Conservation (phyloP, 2,329 filamentous ascomycete species). For the Leptographium wingfieldii region DNA sequence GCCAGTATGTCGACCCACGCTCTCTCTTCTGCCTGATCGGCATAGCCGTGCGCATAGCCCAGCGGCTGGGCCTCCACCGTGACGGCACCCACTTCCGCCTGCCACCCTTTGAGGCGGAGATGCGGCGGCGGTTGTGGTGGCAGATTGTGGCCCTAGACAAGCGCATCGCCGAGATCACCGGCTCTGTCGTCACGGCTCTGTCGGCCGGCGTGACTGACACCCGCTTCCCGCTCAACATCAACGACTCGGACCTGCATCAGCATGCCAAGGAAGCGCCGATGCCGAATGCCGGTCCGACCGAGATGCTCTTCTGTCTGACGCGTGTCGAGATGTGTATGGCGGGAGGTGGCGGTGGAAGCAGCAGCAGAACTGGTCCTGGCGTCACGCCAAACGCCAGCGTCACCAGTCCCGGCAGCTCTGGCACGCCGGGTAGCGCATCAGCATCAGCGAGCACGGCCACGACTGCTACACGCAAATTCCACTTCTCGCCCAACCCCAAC, state of each 20-base stretch:
- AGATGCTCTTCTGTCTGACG: constrained; percentile 47
- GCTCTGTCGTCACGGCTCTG: constrained; percentile 42
- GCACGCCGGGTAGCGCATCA: constrained; percentile 11
- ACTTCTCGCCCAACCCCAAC: constrained; percentile 22
- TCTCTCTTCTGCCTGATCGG: constrained; percentile 50
- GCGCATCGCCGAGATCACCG: constrained; percentile 54
- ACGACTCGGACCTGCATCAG: constrained; percentile 45
- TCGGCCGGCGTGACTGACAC: constrained; percentile 39
- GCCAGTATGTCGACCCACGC: constrained; percentile 46
- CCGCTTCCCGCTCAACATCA: constrained; percentile 46
- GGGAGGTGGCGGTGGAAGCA: constrained; percentile 26
- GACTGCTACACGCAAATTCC: constrained; percentile 14
- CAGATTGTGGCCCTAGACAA: constrained; percentile 55
- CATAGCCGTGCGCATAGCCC: constrained; percentile 53
- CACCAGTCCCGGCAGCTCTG: constrained; percentile 9
- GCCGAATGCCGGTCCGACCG: constrained; percentile 38
- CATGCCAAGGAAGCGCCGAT: constrained; percentile 42
- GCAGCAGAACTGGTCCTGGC: not conserved
- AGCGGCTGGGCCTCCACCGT: constrained; percentile 55
- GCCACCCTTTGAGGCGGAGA: constrained; percentile 51
- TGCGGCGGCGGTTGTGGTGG: constrained; percentile 65
- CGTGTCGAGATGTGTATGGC: constrained; percentile 45
- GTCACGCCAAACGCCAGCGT: not conserved
- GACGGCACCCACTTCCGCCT: constrained; percentile 42
- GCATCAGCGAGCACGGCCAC: constrained; percentile 13